Conservation (phyloP, 2,329 filamentous ascomycete species). For the Cladosporium sp. region DNA sequence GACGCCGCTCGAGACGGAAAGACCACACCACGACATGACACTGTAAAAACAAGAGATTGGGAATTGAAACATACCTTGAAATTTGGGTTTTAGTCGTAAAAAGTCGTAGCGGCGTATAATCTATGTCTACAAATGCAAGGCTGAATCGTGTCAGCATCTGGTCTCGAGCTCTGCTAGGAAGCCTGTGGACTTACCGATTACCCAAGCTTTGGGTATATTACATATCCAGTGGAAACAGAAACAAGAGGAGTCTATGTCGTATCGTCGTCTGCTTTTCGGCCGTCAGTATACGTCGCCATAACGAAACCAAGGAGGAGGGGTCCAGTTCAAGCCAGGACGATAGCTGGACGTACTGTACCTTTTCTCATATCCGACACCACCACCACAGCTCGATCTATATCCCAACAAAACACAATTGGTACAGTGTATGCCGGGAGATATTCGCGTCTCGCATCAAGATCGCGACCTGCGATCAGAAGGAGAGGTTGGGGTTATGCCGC, state of each 20-base stretch:
- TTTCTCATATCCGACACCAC: slow-evolving; percentile 26
- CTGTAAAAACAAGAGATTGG: background rate
- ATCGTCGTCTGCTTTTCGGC: slow-evolving; percentile 20
- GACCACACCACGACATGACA: background rate
- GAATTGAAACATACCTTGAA: slow-evolving; percentile 19
- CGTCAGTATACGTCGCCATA: slow-evolving; percentile 1
- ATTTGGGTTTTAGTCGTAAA: slow-evolving; percentile 22
- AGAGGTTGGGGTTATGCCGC: slow-evolving; percentile 11
- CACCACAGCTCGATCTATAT: slow-evolving; percentile 17
- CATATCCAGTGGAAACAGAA: slow-evolving; percentile 24
- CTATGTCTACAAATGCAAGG: slow-evolving; percentile 30
- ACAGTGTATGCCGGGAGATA: slow-evolving; percentile 5
- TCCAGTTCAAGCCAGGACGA: background rate
- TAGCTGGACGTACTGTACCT: slow-evolving; percentile 22
- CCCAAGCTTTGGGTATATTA: slow-evolving; percentile 25
- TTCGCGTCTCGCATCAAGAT: background rate
- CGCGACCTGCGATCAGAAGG: background rate
- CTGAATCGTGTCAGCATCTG: slow-evolving; percentile 6
- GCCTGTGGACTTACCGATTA: slow-evolving; percentile 1
- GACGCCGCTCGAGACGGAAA: background rate
- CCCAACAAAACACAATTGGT: slow-evolving; percentile 15
- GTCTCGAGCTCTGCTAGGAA: background rate
- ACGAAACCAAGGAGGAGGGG: background rate
- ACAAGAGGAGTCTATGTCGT: slow-evolving; percentile 20
- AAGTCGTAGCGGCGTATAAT: slow-evolving; percentile 29